Evolutionary conservation across 2,329 filamentous ascomycete genomes (phyloP), one percentile per base, ranked within the genome.

Genomic region (Blastomyces gilchristii): DNA sequence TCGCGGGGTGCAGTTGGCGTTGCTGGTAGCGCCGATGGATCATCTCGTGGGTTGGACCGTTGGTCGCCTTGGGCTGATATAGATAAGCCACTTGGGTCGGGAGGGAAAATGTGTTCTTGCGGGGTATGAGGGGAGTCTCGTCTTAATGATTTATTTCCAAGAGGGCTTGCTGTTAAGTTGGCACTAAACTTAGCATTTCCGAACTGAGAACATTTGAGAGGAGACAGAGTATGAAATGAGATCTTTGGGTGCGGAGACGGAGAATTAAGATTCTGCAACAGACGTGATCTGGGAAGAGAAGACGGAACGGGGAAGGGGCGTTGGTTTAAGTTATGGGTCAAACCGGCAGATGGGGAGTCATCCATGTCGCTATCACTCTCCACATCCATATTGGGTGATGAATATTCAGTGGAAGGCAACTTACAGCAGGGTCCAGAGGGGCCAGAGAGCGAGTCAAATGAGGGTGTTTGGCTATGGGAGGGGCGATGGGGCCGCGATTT

Each of bases 31-130:
- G 79, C 79, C 61, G 76, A 72, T 41, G 71, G 77, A 63, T 76
- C 77, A 59, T 78, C 77, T 3, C 75, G 70, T 53, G 76, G 74
- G 39, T 69, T 72, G 3, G 69, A 65, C 18, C 74, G 74, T 61
- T 75, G 75, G 45, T 80, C 79, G 64, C 75, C 77, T 22, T 81
- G 79, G 63, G 85, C 87, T 3, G 90, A 94, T 64, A 96, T 93
- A 0, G 91, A 92, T 22, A 96, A 79, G 49, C 85, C 85, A 74
- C 89, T 95, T 0, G 91, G 87, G 72, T 97, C 92, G 7, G 88
- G 87, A 34, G 89, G 88, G 34, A 87, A 81, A 70, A 90, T 82
- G 62, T 81, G 83, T 65, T 94, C 91, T 58, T 85, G 85, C 0
- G 93, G 93, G 0, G 93, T 97, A 64, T 85, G 88, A 22, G 91